phyloP scores from a whole-genome alignment of 2,329 filamentous ascomycete species.

The Cercospora zeae-maydis region DNA sequence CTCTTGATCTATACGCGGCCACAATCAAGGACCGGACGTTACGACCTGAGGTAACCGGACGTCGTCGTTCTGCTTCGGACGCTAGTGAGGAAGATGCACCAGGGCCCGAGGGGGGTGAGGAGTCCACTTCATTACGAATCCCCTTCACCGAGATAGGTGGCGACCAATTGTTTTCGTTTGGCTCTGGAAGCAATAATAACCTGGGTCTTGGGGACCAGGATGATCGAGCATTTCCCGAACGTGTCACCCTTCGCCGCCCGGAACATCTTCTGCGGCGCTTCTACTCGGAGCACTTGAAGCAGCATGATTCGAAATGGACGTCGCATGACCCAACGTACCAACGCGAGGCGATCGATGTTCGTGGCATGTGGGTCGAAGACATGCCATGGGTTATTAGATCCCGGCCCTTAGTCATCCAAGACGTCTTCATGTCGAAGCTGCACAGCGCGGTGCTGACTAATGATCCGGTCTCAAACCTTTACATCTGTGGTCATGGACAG shows the following conservation, averaged over 20 bases:
- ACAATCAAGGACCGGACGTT: slow-evolving; percentile 78
- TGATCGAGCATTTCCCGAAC: slow-evolving; percentile 89
- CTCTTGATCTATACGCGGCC: slow-evolving; percentile 86
- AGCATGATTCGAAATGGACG: slow-evolving; percentile 41
- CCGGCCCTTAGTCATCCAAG: slow-evolving; percentile 70
- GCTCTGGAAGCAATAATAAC: slow-evolving; percentile 92
- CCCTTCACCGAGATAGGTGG: slow-evolving; percentile 50
- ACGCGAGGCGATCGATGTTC: slow-evolving; percentile 17
- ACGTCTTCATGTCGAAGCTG: slow-evolving; percentile 84
- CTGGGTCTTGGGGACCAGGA: slow-evolving; percentile 94
- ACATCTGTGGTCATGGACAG: slow-evolving; percentile 86
- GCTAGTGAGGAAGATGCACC: slow-evolving; percentile 51
- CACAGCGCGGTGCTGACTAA: slow-evolving; percentile 85
- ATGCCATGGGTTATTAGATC: slow-evolving; percentile 71
- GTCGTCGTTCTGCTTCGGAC: slow-evolving; percentile 33
- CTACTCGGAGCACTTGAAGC: slow-evolving; percentile 61
- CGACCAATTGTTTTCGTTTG: slow-evolving; percentile 89
- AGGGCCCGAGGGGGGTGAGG: slow-evolving; percentile 42
- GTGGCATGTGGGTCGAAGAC: slow-evolving; percentile 45
- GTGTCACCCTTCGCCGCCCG: slow-evolving; percentile 71
- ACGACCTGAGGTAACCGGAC: slow-evolving; percentile 38
- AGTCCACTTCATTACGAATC: slow-evolving; percentile 16
- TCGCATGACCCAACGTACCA: slow-evolving; percentile 35
- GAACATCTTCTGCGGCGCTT: slow-evolving; percentile 72
- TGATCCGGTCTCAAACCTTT: slow-evolving; percentile 85